phyloP scores from a whole-genome alignment of 192 early-diverging fungal genomes.

The Backusella macrospora region DNA sequence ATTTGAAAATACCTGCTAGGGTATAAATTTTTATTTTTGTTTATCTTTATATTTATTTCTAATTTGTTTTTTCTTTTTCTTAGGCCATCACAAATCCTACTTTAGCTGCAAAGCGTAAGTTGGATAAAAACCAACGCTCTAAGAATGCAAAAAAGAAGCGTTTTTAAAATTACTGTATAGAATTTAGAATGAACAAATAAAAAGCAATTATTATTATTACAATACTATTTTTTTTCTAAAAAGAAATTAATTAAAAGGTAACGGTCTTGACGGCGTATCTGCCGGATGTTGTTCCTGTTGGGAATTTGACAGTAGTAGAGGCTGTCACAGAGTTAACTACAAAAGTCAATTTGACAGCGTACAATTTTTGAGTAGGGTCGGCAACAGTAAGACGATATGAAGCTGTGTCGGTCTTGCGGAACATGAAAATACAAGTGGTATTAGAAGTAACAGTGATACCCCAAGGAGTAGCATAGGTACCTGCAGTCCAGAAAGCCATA shows the following conservation, averaged over 20 bases:
- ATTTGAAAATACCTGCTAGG: background rate
- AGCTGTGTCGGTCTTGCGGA: background rate
- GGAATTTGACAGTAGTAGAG: slow-evolving; percentile 1
- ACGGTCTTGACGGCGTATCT: background rate
- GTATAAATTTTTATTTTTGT: background rate
- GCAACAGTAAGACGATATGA: slow-evolving; percentile 11
- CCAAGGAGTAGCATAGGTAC: slow-evolving; percentile 6
- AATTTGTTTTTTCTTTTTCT: background rate
- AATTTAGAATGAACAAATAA: slow-evolving; percentile 11
- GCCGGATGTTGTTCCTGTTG: background rate
- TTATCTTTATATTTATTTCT: too few relatives aligned
- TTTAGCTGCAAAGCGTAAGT: slow-evolving; percentile 32
- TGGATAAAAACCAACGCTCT: slow-evolving; percentile 7
- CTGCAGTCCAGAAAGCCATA: slow-evolving; percentile 23
- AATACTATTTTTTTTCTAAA: background rate
- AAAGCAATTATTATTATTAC: background rate
- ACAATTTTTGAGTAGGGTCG: slow-evolving; percentile 25
- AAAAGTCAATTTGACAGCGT: slow-evolving; percentile 10
- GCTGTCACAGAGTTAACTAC: background rate
- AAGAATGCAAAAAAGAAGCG: slow-evolving; percentile 15
- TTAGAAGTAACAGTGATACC: background rate
- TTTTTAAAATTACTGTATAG: slow-evolving; percentile 13
- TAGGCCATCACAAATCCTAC: slow-evolving; percentile 26
- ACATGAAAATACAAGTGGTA: slow-evolving; percentile 20
- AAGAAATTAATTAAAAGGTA: background rate